phyloP scores from a whole-genome alignment of 805 yeast species.

The Yamadazyma sp. region DNA sequence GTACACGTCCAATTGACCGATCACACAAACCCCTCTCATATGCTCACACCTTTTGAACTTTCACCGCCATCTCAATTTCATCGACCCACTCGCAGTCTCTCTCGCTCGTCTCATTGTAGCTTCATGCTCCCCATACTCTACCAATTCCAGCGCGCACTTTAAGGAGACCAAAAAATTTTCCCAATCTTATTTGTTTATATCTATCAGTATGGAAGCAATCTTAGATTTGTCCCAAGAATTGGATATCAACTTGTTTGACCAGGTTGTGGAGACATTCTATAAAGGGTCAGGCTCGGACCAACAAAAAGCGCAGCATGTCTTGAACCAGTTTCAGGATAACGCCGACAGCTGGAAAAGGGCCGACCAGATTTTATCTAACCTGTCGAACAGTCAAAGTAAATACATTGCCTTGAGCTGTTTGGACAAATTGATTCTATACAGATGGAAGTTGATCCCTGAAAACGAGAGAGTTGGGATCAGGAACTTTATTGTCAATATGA shows the following conservation, averaged over 20 bases:
- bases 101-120: too few species aligned
- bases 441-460: slow-evolving; percentile 90
- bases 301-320: slow-evolving; percentile 65
- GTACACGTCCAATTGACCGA: too few species aligned
- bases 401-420: slow-evolving; percentile 88
- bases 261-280: slow-evolving; percentile 81
- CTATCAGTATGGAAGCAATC: slow-evolving; percentile 65
- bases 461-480: slow-evolving; percentile 91
- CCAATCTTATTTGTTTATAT: slow-evolving; percentile 4
- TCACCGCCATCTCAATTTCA: too few species aligned
- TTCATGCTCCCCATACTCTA: slow-evolving; percentile 1
- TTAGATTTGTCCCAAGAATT: slow-evolving; percentile 84
- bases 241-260: slow-evolving; percentile 77
- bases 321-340: slow-evolving; percentile 85
- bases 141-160: slow-evolving; percentile 1
- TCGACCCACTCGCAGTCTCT: not conserved
- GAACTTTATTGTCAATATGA: slow-evolving; percentile 91
- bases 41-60: too few species aligned
- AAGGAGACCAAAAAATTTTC: slow-evolving; percentile 10
- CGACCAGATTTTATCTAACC: slow-evolving; percentile 79
- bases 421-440: slow-evolving; percentile 84
- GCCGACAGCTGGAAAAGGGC: slow-evolving; percentile 96
- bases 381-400: slow-evolving; percentile 82
- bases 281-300: slow-evolving; percentile 71
- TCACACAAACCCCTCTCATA: too few species aligned